These are phyloP conservation scores for Saccharomycopsis sp. DNA, from an alignment of 805 yeast species.

Conservation along the genomic window DNA sequence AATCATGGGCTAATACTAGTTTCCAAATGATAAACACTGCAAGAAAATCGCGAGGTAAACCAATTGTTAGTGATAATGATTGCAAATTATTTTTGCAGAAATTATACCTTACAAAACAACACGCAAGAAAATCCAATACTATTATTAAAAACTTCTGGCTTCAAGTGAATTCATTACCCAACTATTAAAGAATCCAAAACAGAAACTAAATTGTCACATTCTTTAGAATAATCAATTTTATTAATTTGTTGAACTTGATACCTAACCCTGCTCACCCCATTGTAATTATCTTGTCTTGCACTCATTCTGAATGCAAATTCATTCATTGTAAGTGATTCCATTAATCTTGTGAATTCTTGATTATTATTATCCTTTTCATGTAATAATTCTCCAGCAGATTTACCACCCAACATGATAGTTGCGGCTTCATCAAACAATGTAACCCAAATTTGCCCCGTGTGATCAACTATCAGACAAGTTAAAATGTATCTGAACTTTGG, in stretches of 20 bases:
- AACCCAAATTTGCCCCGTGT: conserved; percentile 78
- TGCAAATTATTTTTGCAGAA: conserved; percentile 28
- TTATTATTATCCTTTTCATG: conserved; percentile 39
- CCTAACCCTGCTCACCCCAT: conserved; percentile 70
- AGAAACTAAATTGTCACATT: conserved; percentile 50
- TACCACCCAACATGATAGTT: conserved; percentile 51
- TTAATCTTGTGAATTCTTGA: conserved; percentile 36
- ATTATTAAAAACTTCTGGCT: conserved; percentile 37
- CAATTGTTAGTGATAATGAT: conserved; percentile 19
- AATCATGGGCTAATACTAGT: conserved; percentile 38
- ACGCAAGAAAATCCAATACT: conserved; percentile 35
- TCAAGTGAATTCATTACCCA: conserved; percentile 30
- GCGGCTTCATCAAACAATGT: conserved; percentile 87
- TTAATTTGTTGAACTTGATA: conserved; percentile 55
- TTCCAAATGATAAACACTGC: conserved; percentile 27
- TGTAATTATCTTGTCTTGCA: conserved; percentile 79
- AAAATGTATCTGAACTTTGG: conserved; percentile 80
- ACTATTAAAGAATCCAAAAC: conserved; percentile 29
- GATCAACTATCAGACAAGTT: conserved; percentile 70
- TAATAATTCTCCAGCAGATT: conserved; percentile 55
- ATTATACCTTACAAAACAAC: conserved; percentile 35
- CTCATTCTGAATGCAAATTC: conserved; percentile 71
- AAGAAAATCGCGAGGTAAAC: conserved; percentile 24
- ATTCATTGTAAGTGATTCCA: conserved; percentile 50
- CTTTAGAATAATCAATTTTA: conserved; percentile 49